A percentile compares a stretch with the other conserved stretches of the same genome.
Evolutionary conservation across 768 basidiomycete genomes (phyloP).

Genomic region (Auricularia sp.): DNA sequence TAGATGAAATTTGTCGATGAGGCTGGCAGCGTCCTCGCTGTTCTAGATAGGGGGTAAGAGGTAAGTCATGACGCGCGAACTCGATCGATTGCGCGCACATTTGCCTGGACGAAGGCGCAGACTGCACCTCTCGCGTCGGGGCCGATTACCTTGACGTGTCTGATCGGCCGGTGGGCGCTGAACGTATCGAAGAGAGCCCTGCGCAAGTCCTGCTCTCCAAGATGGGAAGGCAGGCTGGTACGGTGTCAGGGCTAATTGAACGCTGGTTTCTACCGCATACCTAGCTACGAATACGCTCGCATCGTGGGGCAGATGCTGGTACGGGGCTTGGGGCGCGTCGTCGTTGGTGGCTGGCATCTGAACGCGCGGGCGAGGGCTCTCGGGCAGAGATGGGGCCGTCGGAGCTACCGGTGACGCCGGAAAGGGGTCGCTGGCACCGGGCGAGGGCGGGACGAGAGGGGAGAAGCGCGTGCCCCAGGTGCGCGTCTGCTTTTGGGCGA

Average conservation of each 20-base stretch:
- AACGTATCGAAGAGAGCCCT: slow-evolving; percentile 56
- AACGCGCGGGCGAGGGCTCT: neutral
- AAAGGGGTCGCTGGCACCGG: slow-evolving; percentile 18
- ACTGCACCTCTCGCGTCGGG: slow-evolving; percentile 61
- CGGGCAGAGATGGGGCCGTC: neutral
- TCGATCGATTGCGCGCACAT: slow-evolving; percentile 35
- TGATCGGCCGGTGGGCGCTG: slow-evolving; percentile 53
- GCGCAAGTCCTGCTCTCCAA: slow-evolving; percentile 55
- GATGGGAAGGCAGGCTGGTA: slow-evolving; percentile 55
- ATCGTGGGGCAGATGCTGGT: slow-evolving; percentile 44
- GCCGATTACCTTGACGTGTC: slow-evolving; percentile 53
- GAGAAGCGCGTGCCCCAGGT: slow-evolving; percentile 70
- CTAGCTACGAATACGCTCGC: slow-evolving; percentile 82
- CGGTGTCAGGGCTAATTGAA: slow-evolving; percentile 1
- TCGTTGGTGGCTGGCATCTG: neutral
- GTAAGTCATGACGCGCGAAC: neutral
- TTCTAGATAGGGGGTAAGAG: neutral
- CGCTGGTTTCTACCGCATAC: slow-evolving; percentile 25
- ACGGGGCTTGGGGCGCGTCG: neutral
- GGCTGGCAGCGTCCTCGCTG: slow-evolving; percentile 38
- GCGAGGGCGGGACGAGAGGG: slow-evolving; percentile 43
- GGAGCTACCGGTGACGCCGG: slow-evolving; percentile 3
- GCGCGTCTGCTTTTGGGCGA: slow-evolving; percentile 21
- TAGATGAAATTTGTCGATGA: slow-evolving; percentile 52
- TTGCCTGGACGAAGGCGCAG: slow-evolving; percentile 81